Evolutionary conservation across 306 rosid species (phyloP).

Genomic region (Vigna reflexopilosa): DNA sequence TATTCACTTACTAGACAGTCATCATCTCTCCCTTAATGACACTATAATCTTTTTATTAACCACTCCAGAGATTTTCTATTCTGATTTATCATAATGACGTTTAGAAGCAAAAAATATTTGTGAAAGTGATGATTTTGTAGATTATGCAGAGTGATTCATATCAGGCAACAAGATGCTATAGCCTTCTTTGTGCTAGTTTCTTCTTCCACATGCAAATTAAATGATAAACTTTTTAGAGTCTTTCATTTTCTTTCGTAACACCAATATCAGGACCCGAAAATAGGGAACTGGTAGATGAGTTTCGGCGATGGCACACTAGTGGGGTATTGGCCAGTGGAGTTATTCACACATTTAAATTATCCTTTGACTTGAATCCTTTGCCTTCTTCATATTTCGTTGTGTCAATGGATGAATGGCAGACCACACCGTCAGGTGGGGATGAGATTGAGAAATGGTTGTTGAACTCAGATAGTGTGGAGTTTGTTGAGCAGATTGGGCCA

Average conservation of each 20-base stretch:
- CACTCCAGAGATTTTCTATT: no score
- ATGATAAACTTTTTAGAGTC: neutral
- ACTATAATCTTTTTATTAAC: no score
- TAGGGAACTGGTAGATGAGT: slow-evolving; percentile 99
- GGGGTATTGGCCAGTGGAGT: slow-evolving; percentile 93
- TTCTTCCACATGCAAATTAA: neutral
- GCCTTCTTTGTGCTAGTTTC: slow-evolving; percentile 78
- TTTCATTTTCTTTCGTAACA: neutral
- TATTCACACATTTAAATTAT: slow-evolving; percentile 64
- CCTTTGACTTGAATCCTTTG: slow-evolving; percentile 47
- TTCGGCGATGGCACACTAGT: slow-evolving; percentile 75
- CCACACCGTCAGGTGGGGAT: slow-evolving; percentile 67
- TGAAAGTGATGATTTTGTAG: neutral
- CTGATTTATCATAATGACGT: no score
- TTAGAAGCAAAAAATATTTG: no score
- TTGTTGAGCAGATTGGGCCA: slow-evolving; percentile 78
- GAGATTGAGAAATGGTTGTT: slow-evolving; percentile 82
- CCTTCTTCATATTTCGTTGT: slow-evolving; percentile 69
- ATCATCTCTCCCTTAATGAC: slow-evolving; percentile 14
- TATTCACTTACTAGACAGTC: slow-evolving; percentile 98
- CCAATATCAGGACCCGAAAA: slow-evolving; percentile 69
- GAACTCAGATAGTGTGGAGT: slow-evolving; percentile 77
- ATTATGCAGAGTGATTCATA: slow-evolving; percentile 81
- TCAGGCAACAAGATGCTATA: slow-evolving; percentile 92
- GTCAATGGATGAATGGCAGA: slow-evolving; percentile 93